Conservation (phyloP, 192 early-diverging fungal species). For the Podila verticillata region DNA sequence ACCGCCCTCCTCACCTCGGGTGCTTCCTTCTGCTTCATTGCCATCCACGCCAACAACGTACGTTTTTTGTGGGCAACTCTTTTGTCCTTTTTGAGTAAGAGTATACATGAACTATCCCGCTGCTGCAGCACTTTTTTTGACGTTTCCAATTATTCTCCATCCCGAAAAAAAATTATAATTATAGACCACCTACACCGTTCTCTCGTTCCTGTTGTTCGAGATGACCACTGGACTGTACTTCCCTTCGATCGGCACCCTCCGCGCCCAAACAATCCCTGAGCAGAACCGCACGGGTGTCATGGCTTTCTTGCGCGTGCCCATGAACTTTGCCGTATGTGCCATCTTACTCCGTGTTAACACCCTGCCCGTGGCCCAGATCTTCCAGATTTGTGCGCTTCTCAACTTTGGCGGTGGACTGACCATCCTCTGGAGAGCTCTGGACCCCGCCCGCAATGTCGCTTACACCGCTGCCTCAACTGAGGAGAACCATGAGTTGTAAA, state of each 20-base stretch:
- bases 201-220: slow-evolving; percentile 65
- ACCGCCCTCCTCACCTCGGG: slow-evolving; percentile 52
- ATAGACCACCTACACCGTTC: slow-evolving; percentile 26
- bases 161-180: background rate
- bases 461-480: slow-evolving; percentile 17
- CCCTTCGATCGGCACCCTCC: slow-evolving; percentile 60
- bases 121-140: no score
- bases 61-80: background rate
- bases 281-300: slow-evolving; percentile 66
- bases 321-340: slow-evolving; percentile 65
- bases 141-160: background rate
- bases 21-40: slow-evolving; percentile 52
- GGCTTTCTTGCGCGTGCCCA: slow-evolving; percentile 68
- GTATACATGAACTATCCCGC: no score
- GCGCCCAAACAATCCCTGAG: slow-evolving; percentile 64
- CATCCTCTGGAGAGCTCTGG: slow-evolving; percentile 35
- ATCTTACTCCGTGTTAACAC: slow-evolving; percentile 57
- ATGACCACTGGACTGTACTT: slow-evolving; percentile 65
- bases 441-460: slow-evolving; percentile 17
- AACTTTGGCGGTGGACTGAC: slow-evolving; percentile 50
- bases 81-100: no score
- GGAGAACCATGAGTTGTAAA: slow-evolving; percentile 29
- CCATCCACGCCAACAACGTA: slow-evolving; percentile 13
- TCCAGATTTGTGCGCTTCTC: slow-evolving; percentile 64
- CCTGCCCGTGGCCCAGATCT: slow-evolving; percentile 51